Evolutionary conservation across 257 asterid species (phyloP).

Genomic region (Eucommia ulmoides): DNA sequence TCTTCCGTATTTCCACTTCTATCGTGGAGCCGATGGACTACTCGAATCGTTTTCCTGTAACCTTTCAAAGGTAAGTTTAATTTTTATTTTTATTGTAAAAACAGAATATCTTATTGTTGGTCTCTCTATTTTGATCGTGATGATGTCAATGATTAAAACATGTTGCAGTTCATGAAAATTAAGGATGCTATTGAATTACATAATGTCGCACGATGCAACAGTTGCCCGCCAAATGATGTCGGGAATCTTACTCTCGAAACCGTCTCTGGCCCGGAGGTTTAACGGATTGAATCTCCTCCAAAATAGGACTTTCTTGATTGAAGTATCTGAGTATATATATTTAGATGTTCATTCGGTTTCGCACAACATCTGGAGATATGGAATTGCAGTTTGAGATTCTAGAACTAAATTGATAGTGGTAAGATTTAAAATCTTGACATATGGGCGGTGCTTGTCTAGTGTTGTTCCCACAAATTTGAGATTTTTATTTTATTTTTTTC

Average conservation of each 20-base stretch:
- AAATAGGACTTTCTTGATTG: conserved; percentile 14
- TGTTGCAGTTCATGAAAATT: conserved; percentile 90
- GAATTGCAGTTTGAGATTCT: too few relatives aligned
- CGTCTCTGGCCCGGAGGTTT: conserved; percentile 30
- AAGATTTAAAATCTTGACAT: too few relatives aligned
- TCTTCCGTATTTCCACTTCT: conserved; percentile 91
- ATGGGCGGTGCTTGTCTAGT: too few relatives aligned
- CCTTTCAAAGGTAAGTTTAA: conserved; percentile 65
- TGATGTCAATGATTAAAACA: too few relatives aligned
- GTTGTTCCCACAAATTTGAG: too few relatives aligned
- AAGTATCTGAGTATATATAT: too few relatives aligned
- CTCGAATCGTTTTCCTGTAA: conserved; percentile 91
- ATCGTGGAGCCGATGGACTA: conserved; percentile 92
- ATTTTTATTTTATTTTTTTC: too few relatives aligned
- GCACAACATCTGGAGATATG: too few relatives aligned
- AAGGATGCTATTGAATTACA: conserved; percentile 72
- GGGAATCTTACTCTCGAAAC: conserved; percentile 48
- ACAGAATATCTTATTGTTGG: too few relatives aligned
- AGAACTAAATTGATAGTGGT: too few relatives aligned
- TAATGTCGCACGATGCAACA: conserved; percentile 81
- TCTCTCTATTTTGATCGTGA: too few relatives aligned
- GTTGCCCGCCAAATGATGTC: conserved; percentile 78
- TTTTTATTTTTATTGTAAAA: background rate
- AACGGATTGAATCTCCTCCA: conserved; percentile 29
- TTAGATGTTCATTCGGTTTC: too few relatives aligned